Conservation (phyloP, 1,284 basidiomycete species). For the Polyporus tsugae region DNA sequence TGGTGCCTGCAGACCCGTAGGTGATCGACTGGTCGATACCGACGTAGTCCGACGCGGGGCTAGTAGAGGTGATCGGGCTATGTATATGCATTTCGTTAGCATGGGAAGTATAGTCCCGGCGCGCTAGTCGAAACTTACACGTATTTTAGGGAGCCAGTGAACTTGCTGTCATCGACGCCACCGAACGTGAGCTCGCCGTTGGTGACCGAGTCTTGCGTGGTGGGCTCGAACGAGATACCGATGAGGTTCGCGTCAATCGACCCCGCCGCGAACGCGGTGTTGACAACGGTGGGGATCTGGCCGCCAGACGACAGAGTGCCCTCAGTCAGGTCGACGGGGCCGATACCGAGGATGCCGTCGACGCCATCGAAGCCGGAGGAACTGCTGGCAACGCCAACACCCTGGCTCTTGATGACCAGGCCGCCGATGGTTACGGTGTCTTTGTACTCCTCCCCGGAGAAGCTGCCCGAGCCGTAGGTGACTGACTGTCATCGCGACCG, state of each 20-base stretch:
- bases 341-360: slow-evolving; percentile 63
- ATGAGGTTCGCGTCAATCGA: slow-evolving; percentile 43
- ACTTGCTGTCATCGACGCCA: slow-evolving; percentile 50
- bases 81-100: not conserved
- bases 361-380: slow-evolving; percentile 48
- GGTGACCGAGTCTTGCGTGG: slow-evolving; percentile 40
- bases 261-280: slow-evolving; percentile 53
- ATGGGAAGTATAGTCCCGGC: no score
- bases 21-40: slow-evolving; percentile 59
- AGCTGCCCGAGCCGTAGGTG: slow-evolving; percentile 29
- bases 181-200: slow-evolving; percentile 51
- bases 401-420: slow-evolving; percentile 43
- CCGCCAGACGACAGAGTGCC: slow-evolving; percentile 33
- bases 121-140: not conserved
- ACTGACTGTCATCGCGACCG: slow-evolving; percentile 25
- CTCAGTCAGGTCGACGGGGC: slow-evolving; percentile 55
- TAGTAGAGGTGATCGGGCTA: slow-evolving; percentile 57
- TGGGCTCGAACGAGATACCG: slow-evolving; percentile 60
- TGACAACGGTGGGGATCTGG: slow-evolving; percentile 49
- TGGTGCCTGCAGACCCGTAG: slow-evolving; percentile 44
- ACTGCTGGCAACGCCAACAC: slow-evolving; percentile 53
- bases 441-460: slow-evolving; percentile 44
- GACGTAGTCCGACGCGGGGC: slow-evolving; percentile 55
- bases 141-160: not conserved
- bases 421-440: slow-evolving; percentile 49